Evolutionary conservation across 2,329 filamentous ascomycete genomes (phyloP).

Genomic region (Drechslerella coelobrocha): DNA sequence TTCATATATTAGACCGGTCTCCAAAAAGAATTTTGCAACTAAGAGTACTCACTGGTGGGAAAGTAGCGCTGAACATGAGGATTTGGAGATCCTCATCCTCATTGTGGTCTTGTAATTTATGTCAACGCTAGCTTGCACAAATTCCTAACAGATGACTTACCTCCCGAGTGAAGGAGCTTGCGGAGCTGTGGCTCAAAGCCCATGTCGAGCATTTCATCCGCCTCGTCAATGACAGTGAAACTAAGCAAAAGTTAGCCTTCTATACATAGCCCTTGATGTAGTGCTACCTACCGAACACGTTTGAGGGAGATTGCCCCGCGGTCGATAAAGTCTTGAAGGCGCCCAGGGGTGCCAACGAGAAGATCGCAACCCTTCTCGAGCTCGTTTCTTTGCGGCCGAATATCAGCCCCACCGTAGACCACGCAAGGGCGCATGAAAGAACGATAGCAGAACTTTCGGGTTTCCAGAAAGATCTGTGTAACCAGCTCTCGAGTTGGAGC

Average conservation of each 20-base stretch:
- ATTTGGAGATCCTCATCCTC: slow-evolving; percentile 72
- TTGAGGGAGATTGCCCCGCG: slow-evolving; percentile 73
- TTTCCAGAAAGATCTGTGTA: slow-evolving; percentile 93
- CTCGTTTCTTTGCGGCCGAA: slow-evolving; percentile 73
- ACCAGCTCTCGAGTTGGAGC: slow-evolving; percentile 88
- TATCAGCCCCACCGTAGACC: slow-evolving; percentile 81
- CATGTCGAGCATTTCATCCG: slow-evolving; percentile 83
- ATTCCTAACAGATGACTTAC: slow-evolving; percentile 64
- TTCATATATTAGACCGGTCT: slow-evolving; percentile 2
- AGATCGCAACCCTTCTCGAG: slow-evolving; percentile 86
- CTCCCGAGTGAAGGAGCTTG: slow-evolving; percentile 78
- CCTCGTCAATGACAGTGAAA: slow-evolving; percentile 84
- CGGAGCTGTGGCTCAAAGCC: slow-evolving; percentile 81
- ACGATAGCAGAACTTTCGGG: slow-evolving; percentile 89
- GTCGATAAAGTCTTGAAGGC: slow-evolving; percentile 82
- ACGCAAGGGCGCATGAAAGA: slow-evolving; percentile 93
- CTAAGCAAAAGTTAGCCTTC: slow-evolving; percentile 55
- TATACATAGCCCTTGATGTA: slow-evolving; percentile 19
- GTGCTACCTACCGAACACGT: slow-evolving; percentile 73
- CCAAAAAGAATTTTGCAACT: neutral
- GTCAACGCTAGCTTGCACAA: neutral
- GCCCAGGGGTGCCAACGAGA: slow-evolving; percentile 84
- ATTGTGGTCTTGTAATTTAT: slow-evolving; percentile 69
- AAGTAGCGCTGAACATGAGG: slow-evolving; percentile 93
- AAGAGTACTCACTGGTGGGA: slow-evolving; percentile 69